Evolutionary conservation across 1,284 basidiomycete species (phyloP), one percentile per base, ranked within the genome.

Genomic region (Irpex sp.): DNA sequence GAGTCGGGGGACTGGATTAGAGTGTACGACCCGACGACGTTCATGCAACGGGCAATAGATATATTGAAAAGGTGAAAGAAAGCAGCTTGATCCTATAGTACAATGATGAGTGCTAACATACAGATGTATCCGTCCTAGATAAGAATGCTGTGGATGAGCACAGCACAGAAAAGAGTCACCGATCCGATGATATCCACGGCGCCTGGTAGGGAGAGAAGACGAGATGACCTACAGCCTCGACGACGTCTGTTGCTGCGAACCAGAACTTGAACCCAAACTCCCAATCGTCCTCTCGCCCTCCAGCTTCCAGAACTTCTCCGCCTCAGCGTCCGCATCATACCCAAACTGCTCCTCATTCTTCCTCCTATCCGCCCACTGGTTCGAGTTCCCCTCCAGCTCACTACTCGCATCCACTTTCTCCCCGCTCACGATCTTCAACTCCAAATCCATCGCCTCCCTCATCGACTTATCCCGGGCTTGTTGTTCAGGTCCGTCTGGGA

Each of bases 401-500:
- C 61, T 52, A 14, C 57, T 21, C 35, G 66, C 55, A 61, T 64
- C 52, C 64, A 67, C 53, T 6, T 64, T 33, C 63, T 63, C 61
- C 59, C 66, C 52, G n/a, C 55, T 55, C 14, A 63, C 35, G 53
- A 63, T 35, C 9, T 60, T 58, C 36, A 79, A 61, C 57, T 78
- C 77, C 0, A 67, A 66, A 35, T 74, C 76, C 80, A 81, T 83
- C 19, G 79, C 81, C 5, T 59, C 61, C 14, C 74, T 74, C 84
- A 86, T 86, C 6, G 77, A 72, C 16, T 63, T 66, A 62, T 86
- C 84, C 16, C 85, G 75, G 42, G 69, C 70, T 56, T 77, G 68
- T 62, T 87, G 85, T 57, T 78, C 80, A 1, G 78, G 78, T 0
- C 84, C 83, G 61, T 86, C 84, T 0, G 73, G 73, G 0, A 85